Evolutionary conservation across 306 rosid species (phyloP).

Genomic region (Acmispon strigosus): DNA sequence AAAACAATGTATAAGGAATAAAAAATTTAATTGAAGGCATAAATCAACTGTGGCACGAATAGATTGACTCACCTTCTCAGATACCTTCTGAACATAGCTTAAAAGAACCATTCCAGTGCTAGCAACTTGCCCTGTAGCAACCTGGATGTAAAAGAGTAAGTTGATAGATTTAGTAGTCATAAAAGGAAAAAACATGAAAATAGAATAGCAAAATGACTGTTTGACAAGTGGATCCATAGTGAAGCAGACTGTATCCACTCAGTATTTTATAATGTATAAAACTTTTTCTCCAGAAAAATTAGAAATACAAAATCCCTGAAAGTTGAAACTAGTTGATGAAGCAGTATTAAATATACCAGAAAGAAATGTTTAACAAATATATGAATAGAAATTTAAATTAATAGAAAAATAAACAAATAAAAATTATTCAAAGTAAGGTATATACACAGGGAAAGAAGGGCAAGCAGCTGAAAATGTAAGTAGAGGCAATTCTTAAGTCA

Average conservation of each 20-base stretch:
- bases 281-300: neutral
- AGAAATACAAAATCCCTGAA: neutral
- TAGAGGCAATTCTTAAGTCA: neutral
- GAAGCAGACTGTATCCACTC: neutral
- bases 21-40: neutral
- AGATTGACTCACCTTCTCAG: slow-evolving; percentile 73
- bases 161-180: neutral
- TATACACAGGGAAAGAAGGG: neutral
- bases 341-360: neutral
- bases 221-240: neutral
- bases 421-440: neutral
- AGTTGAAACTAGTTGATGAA: neutral
- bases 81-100: slow-evolving; percentile 94
- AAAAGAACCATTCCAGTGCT: slow-evolving; percentile 91
- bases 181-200: neutral
- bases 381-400: neutral
- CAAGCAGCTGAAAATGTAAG: neutral
- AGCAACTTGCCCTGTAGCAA: slow-evolving; percentile 94
- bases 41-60: neutral
- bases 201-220: neutral
- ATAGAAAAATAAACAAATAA: neutral
- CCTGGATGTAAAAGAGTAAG: slow-evolving; percentile 41
- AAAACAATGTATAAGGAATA: neutral
- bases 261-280: neutral
- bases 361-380: neutral